A percentile compares a stretch with the other conserved stretches of the same genome.
Evolutionary conservation across 805 yeast species (phyloP).

Genomic region (Lachancea lanzarotensis): DNA sequence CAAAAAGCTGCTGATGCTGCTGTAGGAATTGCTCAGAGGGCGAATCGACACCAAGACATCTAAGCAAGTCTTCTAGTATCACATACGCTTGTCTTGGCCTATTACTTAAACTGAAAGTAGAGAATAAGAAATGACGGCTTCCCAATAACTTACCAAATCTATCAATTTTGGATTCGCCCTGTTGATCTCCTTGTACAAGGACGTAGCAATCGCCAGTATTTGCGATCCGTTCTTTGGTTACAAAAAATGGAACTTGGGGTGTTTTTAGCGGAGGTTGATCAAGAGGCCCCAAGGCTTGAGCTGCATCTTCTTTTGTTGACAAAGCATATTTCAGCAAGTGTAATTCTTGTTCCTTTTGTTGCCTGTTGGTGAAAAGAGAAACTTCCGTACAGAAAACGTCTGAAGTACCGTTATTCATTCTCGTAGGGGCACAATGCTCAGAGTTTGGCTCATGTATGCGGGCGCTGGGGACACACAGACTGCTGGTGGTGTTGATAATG

Average conservation of each 20-base stretch:
- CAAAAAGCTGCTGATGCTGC: slow-evolving; percentile 34
- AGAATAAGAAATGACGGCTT: slow-evolving; percentile 36
- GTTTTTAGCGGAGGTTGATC: slow-evolving; percentile 18
- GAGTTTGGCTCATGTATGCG: background rate
- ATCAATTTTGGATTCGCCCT: slow-evolving; percentile 42
- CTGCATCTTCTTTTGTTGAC: slow-evolving; percentile 13
- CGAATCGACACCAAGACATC: slow-evolving; percentile 42
- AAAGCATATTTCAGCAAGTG: slow-evolving; percentile 21
- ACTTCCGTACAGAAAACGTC: background rate
- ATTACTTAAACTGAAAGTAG: slow-evolving; percentile 37
- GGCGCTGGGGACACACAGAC: too few relatives aligned
- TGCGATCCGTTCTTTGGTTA: slow-evolving; percentile 15
- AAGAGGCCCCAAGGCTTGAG: slow-evolving; percentile 10
- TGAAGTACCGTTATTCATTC: background rate
- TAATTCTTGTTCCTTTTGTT: slow-evolving; percentile 17
- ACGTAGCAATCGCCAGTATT: slow-evolving; percentile 15
- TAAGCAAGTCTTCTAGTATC: background rate
- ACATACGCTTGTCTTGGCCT: slow-evolving; percentile 30
- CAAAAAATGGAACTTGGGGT: slow-evolving; percentile 7
- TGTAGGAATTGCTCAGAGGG: slow-evolving; percentile 43
- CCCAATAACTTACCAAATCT: slow-evolving; percentile 35
- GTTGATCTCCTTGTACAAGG: slow-evolving; percentile 31
- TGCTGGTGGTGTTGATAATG: too few relatives aligned
- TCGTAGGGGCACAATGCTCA: background rate
- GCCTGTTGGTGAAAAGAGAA: background rate